Conservation (phyloP, 345 rosid genomes). For the Pistacia vera region DNA sequence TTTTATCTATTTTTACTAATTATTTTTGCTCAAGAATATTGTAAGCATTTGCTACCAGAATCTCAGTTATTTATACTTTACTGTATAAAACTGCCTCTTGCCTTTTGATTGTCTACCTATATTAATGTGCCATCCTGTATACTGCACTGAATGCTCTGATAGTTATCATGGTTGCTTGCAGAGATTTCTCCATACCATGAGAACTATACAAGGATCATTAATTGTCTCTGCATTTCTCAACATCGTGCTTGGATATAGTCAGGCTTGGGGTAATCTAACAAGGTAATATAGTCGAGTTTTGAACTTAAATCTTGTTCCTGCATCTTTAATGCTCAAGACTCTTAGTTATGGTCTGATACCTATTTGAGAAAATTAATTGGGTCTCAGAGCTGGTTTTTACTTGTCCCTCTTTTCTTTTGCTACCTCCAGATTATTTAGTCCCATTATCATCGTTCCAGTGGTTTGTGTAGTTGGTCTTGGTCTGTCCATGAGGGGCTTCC, state of each 20-base stretch:
- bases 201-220: constrained; percentile 91
- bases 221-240: constrained; percentile 86
- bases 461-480: constrained; percentile 86
- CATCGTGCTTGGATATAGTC: constrained; percentile 77
- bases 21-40: not conserved
- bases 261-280: constrained; percentile 73
- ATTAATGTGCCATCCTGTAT: not conserved
- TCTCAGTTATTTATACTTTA: no score
- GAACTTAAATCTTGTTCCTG: not conserved
- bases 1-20: not conserved
- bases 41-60: no score
- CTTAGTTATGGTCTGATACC: not conserved
- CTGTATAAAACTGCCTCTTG: not conserved
- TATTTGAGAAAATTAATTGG: not conserved
- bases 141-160: constrained; percentile 3
- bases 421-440: constrained; percentile 62
- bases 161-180: constrained; percentile 35
- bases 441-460: constrained; percentile 73
- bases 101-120: not conserved
- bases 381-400: not conserved
- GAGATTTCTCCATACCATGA: constrained; percentile 74
- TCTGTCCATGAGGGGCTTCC: constrained; percentile 82
- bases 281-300: constrained; percentile 42
- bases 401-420: not conserved
- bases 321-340: not conserved